Evolutionary conservation across 768 basidiomycete genomes (phyloP).

Genomic region (Xerocomus brunneocitrinus): DNA sequence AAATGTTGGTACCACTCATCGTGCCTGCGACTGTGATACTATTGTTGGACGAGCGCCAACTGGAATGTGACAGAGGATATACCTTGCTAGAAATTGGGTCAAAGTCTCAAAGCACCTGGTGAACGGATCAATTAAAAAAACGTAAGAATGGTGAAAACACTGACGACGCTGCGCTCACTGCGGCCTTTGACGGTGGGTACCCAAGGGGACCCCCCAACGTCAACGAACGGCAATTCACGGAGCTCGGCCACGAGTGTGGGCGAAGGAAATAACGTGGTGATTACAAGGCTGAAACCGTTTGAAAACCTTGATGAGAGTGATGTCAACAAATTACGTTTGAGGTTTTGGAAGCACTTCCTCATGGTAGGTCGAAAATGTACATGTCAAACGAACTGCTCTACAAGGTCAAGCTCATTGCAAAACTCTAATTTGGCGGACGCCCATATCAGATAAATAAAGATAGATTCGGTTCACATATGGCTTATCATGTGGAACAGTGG

Average conservation of each 20-base stretch:
- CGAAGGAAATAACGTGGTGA: not conserved
- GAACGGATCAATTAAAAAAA: not conserved
- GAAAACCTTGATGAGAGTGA: not conserved
- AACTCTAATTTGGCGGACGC: not conserved
- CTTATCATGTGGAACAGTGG: not conserved
- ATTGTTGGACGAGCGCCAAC: not conserved
- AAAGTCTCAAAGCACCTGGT: not conserved
- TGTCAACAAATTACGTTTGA: not conserved
- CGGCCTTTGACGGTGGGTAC: not conserved
- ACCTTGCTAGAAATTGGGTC: not conserved
- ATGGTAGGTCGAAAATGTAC: not conserved
- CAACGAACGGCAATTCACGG: not conserved
- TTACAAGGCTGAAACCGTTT: not conserved
- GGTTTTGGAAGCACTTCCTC: not conserved
- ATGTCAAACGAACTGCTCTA: not conserved
- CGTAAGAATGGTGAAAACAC: not conserved
- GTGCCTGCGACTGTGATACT: not conserved
- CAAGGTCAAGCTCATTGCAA: not conserved
- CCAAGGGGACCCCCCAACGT: not conserved
- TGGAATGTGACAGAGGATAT: not conserved
- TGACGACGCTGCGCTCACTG: not conserved
- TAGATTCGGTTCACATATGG: not conserved
- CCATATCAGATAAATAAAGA: not conserved
- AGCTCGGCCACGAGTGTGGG: not conserved
- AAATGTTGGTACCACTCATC: constrained; percentile 1